phyloP scores from a whole-genome alignment of 2,329 filamentous ascomycete genomes.

The Cyphellophora europaea region DNA sequence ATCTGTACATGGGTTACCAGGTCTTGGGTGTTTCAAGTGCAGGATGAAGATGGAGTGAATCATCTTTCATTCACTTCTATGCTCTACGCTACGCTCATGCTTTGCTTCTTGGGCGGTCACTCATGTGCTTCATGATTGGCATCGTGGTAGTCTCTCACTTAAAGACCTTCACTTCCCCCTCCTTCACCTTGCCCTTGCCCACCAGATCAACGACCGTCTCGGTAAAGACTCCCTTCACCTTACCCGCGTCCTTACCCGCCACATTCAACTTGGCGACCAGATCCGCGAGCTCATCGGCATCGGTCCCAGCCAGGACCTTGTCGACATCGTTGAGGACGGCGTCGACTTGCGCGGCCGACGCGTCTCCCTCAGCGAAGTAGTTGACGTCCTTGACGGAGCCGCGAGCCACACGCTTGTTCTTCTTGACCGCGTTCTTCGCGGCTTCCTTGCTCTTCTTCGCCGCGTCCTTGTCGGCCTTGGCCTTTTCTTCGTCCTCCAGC shows the following conservation, averaged over 20 bases:
- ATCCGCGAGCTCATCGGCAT: slow-evolving; percentile 78
- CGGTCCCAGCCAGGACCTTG: slow-evolving; percentile 75
- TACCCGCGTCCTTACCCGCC: slow-evolving; percentile 64
- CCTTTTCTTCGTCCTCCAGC: slow-evolving; percentile 76
- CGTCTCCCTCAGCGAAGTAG: slow-evolving; percentile 71
- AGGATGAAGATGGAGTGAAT: too few relatives aligned
- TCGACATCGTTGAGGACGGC: slow-evolving; percentile 78
- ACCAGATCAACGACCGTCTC: slow-evolving; percentile 71
- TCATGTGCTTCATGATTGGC: too few relatives aligned
- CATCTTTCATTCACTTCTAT: too few relatives aligned
- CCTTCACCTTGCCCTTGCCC: slow-evolving; percentile 75
- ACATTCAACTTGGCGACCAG: slow-evolving; percentile 72
- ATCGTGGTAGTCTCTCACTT: slow-evolving; percentile 11
- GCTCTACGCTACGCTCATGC: too few relatives aligned
- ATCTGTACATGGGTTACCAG: too few relatives aligned
- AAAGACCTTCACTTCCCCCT: slow-evolving; percentile 62
- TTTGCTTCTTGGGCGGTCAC: too few relatives aligned
- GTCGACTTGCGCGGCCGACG: slow-evolving; percentile 70
- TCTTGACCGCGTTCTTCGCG: slow-evolving; percentile 97
- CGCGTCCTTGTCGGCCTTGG: slow-evolving; percentile 74
- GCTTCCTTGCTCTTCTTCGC: slow-evolving; percentile 97
- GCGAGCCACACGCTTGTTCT: slow-evolving; percentile 98
- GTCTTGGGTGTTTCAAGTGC: too few relatives aligned
- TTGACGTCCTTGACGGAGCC: slow-evolving; percentile 93
- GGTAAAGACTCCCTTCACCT: slow-evolving; percentile 77